Percentiles rank a stretch among this genome's conserved stretches.
These are phyloP conservation scores for Globisporangium splendens DNA, from an alignment of 352 stramenopile species.

Conservation along the genomic window DNA sequence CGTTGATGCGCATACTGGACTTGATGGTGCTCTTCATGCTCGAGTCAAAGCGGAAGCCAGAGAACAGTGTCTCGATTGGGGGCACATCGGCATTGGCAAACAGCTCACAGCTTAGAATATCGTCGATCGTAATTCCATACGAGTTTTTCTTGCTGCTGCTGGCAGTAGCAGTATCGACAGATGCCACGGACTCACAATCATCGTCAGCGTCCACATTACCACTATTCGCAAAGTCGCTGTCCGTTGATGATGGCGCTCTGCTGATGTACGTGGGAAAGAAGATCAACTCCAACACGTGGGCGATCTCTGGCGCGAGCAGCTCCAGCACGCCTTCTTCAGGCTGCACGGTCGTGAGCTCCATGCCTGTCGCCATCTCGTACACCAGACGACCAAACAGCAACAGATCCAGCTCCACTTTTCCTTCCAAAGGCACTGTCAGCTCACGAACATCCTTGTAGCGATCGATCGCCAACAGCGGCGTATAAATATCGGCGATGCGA, in stretches of 20 bases:
- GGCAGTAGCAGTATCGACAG: background rate
- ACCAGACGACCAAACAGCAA: slow-evolving; percentile 68
- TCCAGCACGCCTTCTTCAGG: slow-evolving; percentile 50
- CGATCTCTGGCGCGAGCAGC: slow-evolving; percentile 48
- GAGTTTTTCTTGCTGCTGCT: slow-evolving; percentile 25
- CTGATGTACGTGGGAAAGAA: slow-evolving; percentile 33
- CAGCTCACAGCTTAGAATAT: slow-evolving; percentile 32
- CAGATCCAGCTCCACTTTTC: slow-evolving; percentile 62
- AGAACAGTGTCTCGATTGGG: slow-evolving; percentile 50
- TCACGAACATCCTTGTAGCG: slow-evolving; percentile 47
- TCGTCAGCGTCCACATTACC: background rate
- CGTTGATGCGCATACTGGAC: slow-evolving; percentile 76
- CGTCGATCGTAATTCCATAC: slow-evolving; percentile 38
- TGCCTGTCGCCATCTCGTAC: slow-evolving; percentile 75
- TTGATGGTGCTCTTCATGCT: slow-evolving; percentile 73
- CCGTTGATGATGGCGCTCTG: background rate
- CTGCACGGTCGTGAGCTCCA: slow-evolving; percentile 38
- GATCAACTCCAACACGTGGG: slow-evolving; percentile 49
- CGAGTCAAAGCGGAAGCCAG: slow-evolving; percentile 66
- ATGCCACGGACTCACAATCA: slow-evolving; percentile 3
- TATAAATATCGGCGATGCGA: slow-evolving; percentile 60
- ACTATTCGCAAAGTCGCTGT: background rate
- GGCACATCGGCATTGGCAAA: slow-evolving; percentile 38
- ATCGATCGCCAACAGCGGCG: slow-evolving; percentile 56
- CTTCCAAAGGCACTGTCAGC: slow-evolving; percentile 58